Evolutionary conservation across 2,329 filamentous ascomycete genomes (phyloP).

Genomic region (Kalaharituber pfeilii): DNA sequence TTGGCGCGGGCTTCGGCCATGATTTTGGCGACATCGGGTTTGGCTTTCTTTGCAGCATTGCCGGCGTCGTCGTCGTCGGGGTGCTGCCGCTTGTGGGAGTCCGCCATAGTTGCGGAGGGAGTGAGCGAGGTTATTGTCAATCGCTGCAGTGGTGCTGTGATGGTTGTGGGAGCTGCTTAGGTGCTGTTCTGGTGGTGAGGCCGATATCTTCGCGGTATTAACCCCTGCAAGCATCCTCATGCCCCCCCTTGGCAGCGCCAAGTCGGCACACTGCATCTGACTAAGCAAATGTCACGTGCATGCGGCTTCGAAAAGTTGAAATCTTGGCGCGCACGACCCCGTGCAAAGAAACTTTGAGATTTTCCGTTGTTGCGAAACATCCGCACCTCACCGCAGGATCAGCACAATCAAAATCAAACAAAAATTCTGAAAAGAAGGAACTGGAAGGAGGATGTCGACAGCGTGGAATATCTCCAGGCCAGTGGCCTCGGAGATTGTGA

Average conservation of each 20-base stretch:
- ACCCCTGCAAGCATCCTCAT: neutral
- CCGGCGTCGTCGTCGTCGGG: slow-evolving; percentile 10
- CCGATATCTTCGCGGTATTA: neutral
- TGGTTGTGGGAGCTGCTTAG: slow-evolving; percentile 5
- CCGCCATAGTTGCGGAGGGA: neutral
- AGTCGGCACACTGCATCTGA: too few species aligned
- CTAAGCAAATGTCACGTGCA: neutral
- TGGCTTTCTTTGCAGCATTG: slow-evolving; percentile 14
- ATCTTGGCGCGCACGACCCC: neutral
- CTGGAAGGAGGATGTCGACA: neutral
- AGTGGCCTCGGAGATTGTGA: slow-evolving; percentile 62
- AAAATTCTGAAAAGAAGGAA: too few species aligned
- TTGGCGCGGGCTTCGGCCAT: slow-evolving; percentile 22
- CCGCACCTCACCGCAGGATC: neutral
- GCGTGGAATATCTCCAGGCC: slow-evolving; percentile 52
- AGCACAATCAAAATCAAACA: too few species aligned
- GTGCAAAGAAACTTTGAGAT: neutral
- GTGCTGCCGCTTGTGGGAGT: slow-evolving; percentile 9
- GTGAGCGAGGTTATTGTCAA: neutral
- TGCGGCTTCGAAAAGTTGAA: neutral
- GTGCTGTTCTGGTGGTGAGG: slow-evolving; percentile 11
- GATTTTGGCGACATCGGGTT: slow-evolving; percentile 21
- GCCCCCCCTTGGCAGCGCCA: neutral
- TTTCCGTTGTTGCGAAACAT: neutral
- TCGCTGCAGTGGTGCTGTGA: slow-evolving; percentile 9